A percentile compares a stretch with the other conserved stretches of the same genome.
phyloP scores from a whole-genome alignment of 108 stramenopile species.

The Fragilariopsis cylindrus region DNA sequence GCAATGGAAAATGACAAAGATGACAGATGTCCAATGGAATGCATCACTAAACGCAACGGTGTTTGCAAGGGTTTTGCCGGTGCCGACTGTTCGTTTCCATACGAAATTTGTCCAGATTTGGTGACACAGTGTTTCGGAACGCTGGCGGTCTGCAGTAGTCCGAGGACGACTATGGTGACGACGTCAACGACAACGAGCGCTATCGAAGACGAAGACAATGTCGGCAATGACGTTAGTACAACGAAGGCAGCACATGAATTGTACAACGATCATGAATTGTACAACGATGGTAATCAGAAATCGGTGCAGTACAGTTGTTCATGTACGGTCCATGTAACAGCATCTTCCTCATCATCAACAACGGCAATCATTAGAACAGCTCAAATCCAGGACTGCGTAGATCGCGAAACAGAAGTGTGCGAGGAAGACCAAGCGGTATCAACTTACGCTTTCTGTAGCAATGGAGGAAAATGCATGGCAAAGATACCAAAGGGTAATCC shows the following conservation, averaged over 20 bases:
- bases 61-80: conserved; percentile 23
- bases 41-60: not conserved
- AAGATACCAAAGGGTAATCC: conserved; percentile 34
- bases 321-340: too few species aligned
- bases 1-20: too few species aligned
- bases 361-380: conserved; percentile 17
- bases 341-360: not conserved
- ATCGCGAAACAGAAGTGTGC: conserved; percentile 49
- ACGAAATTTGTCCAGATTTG: conserved; percentile 24
- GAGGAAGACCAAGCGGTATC: conserved; percentile 35
- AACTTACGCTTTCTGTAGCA: conserved; percentile 63
- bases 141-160: conserved; percentile 25
- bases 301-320: not conserved
- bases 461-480: conserved; percentile 50
- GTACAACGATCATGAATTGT: not conserved
- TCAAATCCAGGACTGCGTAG: conserved; percentile 46
- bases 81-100: conserved; percentile 36
- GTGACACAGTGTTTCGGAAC: conserved; percentile 22
- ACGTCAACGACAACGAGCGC: conserved; percentile 11
- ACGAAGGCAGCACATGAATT: too few species aligned
- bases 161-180: conserved; percentile 2
- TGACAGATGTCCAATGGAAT: not conserved
- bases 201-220: not conserved
- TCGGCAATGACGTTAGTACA: too few species aligned
- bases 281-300: not conserved